Conservation (phyloP, 2,329 filamentous ascomycete genomes). For the Cercospora sojina region DNA sequence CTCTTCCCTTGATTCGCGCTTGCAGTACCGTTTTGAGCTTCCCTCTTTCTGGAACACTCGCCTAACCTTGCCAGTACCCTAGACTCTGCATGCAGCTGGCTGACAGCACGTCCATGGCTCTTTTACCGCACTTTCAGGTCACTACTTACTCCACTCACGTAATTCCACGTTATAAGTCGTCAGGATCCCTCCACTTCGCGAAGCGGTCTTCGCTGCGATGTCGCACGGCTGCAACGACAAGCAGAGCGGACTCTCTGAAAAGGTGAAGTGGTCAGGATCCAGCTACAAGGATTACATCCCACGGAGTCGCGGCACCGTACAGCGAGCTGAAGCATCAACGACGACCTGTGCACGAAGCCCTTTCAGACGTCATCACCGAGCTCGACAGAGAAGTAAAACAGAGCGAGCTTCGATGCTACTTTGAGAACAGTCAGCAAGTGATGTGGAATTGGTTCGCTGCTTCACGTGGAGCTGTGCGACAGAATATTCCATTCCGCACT, state of each 20-base stretch:
- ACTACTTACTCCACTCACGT: not conserved
- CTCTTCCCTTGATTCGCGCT: not conserved
- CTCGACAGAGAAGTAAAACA: not conserved
- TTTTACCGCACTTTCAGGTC: not conserved
- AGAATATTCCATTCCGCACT: constrained; percentile 1
- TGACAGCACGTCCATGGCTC: not conserved
- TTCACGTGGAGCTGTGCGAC: not conserved
- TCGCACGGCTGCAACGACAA: constrained; percentile 3
- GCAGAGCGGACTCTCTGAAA: not conserved
- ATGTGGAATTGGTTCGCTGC: not conserved
- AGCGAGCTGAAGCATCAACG: constrained; percentile 2
- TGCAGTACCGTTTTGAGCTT: not conserved
- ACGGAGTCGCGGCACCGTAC: not conserved
- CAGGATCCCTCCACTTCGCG: constrained; percentile 1
- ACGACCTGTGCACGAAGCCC: not conserved
- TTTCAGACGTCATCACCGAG: not conserved
- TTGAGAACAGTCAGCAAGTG: not conserved
- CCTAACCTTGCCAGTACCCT: not conserved
- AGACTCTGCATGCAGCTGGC: not conserved
- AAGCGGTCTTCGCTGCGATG: constrained; percentile 11
- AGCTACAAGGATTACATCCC: not conserved
- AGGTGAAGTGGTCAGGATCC: constrained; percentile 2
- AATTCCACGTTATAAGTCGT: not conserved
- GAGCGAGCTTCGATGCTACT: not conserved
- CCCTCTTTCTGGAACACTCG: not conserved